These are phyloP conservation scores for Tricholoma matsutake DNA, from an alignment of 768 basidiomycete species.

Conservation along the genomic window DNA sequence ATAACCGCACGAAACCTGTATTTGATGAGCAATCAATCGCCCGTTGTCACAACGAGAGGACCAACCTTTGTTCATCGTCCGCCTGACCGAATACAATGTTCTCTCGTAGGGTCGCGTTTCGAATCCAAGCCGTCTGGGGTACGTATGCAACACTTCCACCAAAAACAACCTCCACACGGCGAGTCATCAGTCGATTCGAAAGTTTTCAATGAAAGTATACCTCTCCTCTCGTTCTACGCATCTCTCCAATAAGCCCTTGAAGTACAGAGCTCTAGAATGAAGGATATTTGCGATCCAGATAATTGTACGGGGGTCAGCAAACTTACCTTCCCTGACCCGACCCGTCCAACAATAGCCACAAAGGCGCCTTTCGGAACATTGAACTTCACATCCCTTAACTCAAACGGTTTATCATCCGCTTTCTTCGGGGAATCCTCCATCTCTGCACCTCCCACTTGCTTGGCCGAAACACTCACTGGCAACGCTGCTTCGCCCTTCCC, in stretches of 20 bases:
- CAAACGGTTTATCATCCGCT: conserved; percentile 47
- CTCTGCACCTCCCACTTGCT: conserved; percentile 13
- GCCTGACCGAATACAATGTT: conserved; percentile 74
- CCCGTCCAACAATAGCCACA: conserved; percentile 70
- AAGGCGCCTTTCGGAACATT: conserved; percentile 53
- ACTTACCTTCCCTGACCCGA: conserved; percentile 68
- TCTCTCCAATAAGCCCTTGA: conserved; percentile 61
- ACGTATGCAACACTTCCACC: conserved; percentile 57
- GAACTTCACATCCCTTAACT: conserved; percentile 44
- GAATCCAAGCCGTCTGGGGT: conserved; percentile 63
- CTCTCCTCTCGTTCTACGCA: conserved; percentile 57
- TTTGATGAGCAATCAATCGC: not conserved
- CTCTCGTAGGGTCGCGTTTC: conserved; percentile 63
- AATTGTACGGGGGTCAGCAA: not conserved
- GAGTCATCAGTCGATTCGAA: not conserved
- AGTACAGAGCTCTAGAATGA: conserved; percentile 48
- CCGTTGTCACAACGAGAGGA: not conserved
- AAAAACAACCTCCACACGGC: conserved; percentile 42
- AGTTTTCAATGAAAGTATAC: conserved; percentile 24
- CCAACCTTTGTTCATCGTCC: conserved; percentile 53
- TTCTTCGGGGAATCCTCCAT: conserved; percentile 16
- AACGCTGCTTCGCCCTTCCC: conserved; percentile 19
- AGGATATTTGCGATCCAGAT: not conserved
- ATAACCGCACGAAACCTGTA: conserved; percentile 54
- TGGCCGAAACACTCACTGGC: conserved; percentile 16